A percentile compares a stretch with the other conserved stretches of the same genome.
phyloP scores from a whole-genome alignment of 768 basidiomycete genomes.

The Gloeophyllum trabeum region DNA sequence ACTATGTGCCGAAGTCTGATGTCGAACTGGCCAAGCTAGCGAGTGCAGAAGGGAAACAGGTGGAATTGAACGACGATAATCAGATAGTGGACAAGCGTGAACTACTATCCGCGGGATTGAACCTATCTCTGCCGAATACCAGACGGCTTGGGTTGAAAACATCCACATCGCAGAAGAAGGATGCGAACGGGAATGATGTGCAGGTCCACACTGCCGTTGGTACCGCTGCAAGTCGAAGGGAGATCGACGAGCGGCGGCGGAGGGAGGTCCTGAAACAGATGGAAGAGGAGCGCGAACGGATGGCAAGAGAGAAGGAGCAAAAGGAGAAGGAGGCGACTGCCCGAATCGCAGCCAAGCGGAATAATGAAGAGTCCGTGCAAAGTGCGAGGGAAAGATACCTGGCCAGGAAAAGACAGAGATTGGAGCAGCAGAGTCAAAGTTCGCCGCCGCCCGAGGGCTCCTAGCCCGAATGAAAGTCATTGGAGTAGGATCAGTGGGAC shows the following conservation, averaged over 20 bases:
- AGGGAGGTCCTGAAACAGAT: conserved; percentile 73
- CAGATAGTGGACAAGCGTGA: conserved; percentile 96
- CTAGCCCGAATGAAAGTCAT: too few relatives aligned
- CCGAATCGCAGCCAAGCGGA: conserved; percentile 61
- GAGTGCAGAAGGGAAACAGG: conserved; percentile 62
- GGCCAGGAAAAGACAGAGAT: conserved; percentile 66
- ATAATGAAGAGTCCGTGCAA: conserved; percentile 62
- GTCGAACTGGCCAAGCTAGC: conserved; percentile 62
- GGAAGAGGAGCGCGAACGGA: conserved; percentile 57
- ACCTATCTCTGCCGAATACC: conserved; percentile 77
- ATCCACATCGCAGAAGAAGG: conserved; percentile 12
- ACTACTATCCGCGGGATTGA: conserved; percentile 83
- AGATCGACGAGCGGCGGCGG: conserved; percentile 77
- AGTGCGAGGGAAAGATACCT: conserved; percentile 67
- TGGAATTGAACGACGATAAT: conserved; percentile 95
- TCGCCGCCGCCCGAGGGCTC: too few relatives aligned
- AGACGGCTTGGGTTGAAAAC: conserved; percentile 45
- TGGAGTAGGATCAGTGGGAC: too few relatives aligned
- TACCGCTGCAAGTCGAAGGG: conserved; percentile 63
- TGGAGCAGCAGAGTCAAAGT: conserved; percentile 49
- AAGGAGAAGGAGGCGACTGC: conserved; percentile 56
- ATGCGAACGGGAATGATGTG: conserved; percentile 17
- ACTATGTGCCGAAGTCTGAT: conserved; percentile 57
- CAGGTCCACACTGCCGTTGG: conserved; percentile 72
- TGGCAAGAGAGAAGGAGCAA: conserved; percentile 41